A percentile compares a stretch with the other conserved stretches of the same genome.
Conservation (phyloP, 2,329 filamentous ascomycete genomes). For the Mycogone perniciosa region DNA sequence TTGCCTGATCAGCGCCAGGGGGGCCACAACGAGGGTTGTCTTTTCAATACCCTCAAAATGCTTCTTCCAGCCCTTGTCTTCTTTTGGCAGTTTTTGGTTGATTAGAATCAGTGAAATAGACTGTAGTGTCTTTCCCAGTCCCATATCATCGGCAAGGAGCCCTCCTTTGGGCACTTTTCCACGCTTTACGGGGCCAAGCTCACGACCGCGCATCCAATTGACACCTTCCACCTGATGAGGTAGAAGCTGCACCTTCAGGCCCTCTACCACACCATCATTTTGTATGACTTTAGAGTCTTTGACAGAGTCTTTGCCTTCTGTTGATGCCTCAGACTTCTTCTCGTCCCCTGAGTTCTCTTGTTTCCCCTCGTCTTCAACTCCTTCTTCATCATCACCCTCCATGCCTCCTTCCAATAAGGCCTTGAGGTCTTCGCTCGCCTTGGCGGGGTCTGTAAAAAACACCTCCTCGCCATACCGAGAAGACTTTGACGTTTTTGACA, state of each 20-base stretch:
- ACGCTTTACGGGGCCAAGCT: constrained; percentile 77
- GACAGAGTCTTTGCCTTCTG: constrained; percentile 16
- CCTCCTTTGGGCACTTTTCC: constrained; percentile 82
- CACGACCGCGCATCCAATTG: constrained; percentile 90
- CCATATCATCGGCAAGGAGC: constrained; percentile 96
- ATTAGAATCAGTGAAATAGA: constrained; percentile 81
- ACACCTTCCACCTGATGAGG: constrained; percentile 94
- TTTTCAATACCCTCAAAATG: constrained; percentile 64
- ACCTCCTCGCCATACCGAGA: constrained; percentile 35
- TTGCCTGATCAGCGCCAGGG: constrained; percentile 88
- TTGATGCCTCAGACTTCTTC: constrained; percentile 17
- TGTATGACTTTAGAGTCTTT: constrained; percentile 22
- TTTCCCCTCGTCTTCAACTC: constrained; percentile 21
- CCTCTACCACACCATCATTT: constrained; percentile 57
- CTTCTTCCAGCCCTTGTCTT: constrained; percentile 57
- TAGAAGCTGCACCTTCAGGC: constrained; percentile 78
- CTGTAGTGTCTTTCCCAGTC: constrained; percentile 92
- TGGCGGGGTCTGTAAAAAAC: constrained; percentile 62
- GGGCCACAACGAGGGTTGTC: constrained; percentile 85
- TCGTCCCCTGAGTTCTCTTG: constrained; percentile 4
- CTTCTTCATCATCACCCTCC: constrained; percentile 61
- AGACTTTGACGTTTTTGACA: constrained; percentile 8
- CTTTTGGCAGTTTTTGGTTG: constrained; percentile 62
- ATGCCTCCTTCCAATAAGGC: constrained; percentile 75
- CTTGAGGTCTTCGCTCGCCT: constrained; percentile 72